Base-by-base conservation (phyloP, 1,284 basidiomycete species). In the Ustilago crameri region DNA sequence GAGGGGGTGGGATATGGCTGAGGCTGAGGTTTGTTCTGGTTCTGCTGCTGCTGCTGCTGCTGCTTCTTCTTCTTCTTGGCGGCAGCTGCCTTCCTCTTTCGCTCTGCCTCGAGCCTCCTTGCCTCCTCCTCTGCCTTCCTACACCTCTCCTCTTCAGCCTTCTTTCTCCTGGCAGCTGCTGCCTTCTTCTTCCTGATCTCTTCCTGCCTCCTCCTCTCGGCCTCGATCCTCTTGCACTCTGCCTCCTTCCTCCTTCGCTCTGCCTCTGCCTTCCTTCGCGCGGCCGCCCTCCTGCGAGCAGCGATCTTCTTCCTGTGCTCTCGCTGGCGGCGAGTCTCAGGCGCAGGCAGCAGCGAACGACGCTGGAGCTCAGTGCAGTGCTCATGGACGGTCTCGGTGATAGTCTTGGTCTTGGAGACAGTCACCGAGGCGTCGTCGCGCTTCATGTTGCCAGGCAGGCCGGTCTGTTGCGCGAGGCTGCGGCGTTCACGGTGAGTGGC, bases 311-410 rank as follows among this genome's bases (percentile, higher is more conserved):
- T 40, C 37, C 18, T 17, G 17, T 40, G 37, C 46, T 15, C 46
- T 4, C 18, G 32, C 27, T 46, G 53, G 4, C 12, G 43, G 5
- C 10, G 20, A 2, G 59, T 22, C 9, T 35, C 51, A 9, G 42
- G 38, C 14, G 48, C 27, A 5, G 48, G 37, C 37, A 37, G 22
- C 10, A 48, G 38, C 0, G 57, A 57, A 2, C 67, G 48, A 10
- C 52, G 41, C 3, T 52, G 38, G 37, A 61, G 57, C 51, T 48
- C 30, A 5, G 62, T 66, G 46, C 68, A 71, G 18, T 58, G 40
- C 18, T 62, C 30, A 30, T 58, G 57, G 18, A 71, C 54, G 2
- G 68, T 71, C 48, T 65, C 57, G 35, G 61, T 61, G 55, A 71
- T 62, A 24, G 68, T 71, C 37, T 32, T 61, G 7, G 68, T 70